Evolutionary conservation across 179 eudicot genomes (phyloP), one percentile per base, ranked within the genome.

Genomic region (Corrigiola litoralis): DNA sequence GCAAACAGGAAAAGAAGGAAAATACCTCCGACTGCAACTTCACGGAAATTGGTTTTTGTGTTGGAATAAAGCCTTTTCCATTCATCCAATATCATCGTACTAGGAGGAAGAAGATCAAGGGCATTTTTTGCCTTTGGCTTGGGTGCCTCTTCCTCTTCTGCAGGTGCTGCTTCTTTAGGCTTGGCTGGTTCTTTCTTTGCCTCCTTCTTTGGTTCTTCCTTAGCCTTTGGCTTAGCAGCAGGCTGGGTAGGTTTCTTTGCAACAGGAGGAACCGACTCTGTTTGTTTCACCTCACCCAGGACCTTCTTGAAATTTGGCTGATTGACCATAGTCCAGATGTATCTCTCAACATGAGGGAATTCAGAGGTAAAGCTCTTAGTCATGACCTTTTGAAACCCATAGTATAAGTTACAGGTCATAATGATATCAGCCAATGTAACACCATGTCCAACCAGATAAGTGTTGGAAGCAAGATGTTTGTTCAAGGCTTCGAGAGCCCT

Each of bases 1-100:
- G n/a, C 14, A 9, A 10, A 20, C 27, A 52, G 7, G 14, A 20
- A 61, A 5, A 3, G 46, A 14, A 10, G 32, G 34, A 38, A 48
- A 23, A 31, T 76, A 86, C 94, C 94, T 85, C 77, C 77, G 4
- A 90, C 74, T 21, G 96, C 96, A 67, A 90, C 97, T 68, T 87
- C 97, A 56, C 97, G 97, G 86, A 90, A 90, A 70, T 90, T 87
- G 40, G 80, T 73, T 70, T 87, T 90, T 32, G 97, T 90, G 77
- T 90, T 90, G 6, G 97, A 90, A 72, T 90, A 90, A 0, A 90
- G 88, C 69, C 97, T 83, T 81, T 90, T 90, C 97, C 97, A 90
- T 0, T 90, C 97, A 85, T 90, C 97, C 47, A 90, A 66, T 41
- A 90, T 48, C 97, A 90, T 90, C 79, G 59, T 80, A 72, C 97